These are phyloP conservation scores for Clathrospora elynae DNA, from an alignment of 2,329 filamentous ascomycete genomes.

Conservation along the genomic window DNA sequence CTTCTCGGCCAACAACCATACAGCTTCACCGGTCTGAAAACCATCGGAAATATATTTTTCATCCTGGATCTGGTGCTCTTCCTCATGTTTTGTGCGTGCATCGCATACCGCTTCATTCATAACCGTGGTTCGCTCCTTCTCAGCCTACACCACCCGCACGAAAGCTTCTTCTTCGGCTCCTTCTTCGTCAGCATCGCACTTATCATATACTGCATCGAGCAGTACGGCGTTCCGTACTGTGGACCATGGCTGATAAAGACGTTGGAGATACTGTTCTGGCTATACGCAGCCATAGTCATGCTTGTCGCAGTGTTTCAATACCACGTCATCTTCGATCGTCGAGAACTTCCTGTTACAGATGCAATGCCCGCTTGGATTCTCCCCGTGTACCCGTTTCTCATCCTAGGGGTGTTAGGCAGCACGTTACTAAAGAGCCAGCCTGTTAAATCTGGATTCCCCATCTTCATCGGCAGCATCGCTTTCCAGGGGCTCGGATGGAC, in stretches of 20 bases:
- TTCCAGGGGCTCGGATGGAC: constrained; percentile 72
- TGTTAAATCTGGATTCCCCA: constrained; percentile 23
- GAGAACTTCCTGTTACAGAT: constrained; percentile 53
- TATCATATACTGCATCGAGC: constrained; percentile 50
- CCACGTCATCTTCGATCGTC: constrained; percentile 93
- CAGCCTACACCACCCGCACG: constrained; percentile 66
- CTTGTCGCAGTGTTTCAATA: constrained; percentile 85
- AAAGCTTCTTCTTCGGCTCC: constrained; percentile 74
- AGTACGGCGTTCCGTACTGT: constrained; percentile 66
- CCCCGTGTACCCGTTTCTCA: constrained; percentile 42
- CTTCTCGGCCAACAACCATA: constrained; percentile 59
- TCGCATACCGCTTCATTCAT: constrained; percentile 62
- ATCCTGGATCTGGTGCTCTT: constrained; percentile 71
- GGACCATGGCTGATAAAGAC: constrained; percentile 61
- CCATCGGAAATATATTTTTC: constrained; percentile 70
- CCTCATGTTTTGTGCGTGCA: constrained; percentile 59
- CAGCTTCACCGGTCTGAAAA: constrained; percentile 66
- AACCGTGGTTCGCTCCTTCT: constrained; percentile 56
- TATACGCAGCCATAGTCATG: constrained; percentile 60
- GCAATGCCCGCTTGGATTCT: constrained; percentile 50
- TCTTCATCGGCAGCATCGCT: constrained; percentile 62
- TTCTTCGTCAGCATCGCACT: constrained; percentile 66
- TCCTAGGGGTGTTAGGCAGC: constrained; percentile 46
- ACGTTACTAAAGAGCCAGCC: constrained; percentile 46
- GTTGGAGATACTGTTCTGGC: constrained; percentile 71